phyloP scores from a whole-genome alignment of 108 stramenopile genomes.

The Nitzschia sp. region DNA sequence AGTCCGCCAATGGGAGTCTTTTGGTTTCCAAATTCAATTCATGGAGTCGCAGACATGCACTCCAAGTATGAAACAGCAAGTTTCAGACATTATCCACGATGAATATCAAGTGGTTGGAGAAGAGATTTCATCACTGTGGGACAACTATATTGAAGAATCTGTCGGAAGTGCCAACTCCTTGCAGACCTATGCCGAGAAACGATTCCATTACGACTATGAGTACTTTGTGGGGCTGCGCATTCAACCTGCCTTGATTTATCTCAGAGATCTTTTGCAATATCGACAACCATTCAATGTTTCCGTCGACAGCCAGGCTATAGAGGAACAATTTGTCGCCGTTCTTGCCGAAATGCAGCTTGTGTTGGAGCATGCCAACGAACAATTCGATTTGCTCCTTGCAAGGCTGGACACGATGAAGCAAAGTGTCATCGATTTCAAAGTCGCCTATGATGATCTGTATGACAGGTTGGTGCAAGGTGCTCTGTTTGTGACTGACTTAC shows the following conservation, averaged over 20 bases:
- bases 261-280: background rate
- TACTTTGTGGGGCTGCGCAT: constrained; percentile 40
- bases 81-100: constrained; percentile 9
- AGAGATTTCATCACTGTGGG: constrained; percentile 22
- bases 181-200: constrained; percentile 27
- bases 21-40: background rate
- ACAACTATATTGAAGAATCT: constrained; percentile 18
- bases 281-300: background rate
- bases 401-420: constrained; percentile 15
- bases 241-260: constrained; percentile 28
- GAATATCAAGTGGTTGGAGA: constrained; percentile 2
- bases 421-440: constrained; percentile 25
- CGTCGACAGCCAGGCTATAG: background rate
- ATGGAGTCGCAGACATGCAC: background rate
- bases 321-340: constrained; percentile 2
- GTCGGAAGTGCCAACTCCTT: constrained; percentile 1
- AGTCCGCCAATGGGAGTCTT: constrained; percentile 1
- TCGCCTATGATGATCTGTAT: constrained; percentile 27
- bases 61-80: background rate
- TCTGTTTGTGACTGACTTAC: constrained; percentile 32
- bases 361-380: constrained; percentile 23
- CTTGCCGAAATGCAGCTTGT: constrained; percentile 7
- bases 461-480: constrained; percentile 24
- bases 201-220: constrained; percentile 40
- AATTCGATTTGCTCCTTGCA: constrained; percentile 16